Percentiles rank a stretch among this genome's conserved stretches.
Conservation (phyloP, 306 rosid genomes). For the Alnus rubra region DNA sequence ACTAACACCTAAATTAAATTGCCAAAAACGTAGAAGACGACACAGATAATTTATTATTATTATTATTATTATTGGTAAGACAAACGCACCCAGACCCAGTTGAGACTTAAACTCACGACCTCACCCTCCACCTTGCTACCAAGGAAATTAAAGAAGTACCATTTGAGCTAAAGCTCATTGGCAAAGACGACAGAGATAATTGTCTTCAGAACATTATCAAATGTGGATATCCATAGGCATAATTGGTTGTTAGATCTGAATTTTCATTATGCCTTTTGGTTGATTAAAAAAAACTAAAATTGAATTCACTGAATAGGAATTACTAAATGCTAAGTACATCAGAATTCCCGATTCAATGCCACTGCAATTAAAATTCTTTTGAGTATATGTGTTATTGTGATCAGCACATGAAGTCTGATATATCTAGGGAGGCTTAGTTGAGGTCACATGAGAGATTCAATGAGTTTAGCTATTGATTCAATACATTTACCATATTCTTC, state of each 20-base stretch:
- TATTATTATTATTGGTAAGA: too few species aligned
- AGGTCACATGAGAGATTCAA: background rate
- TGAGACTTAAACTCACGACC: too few species aligned
- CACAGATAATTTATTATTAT: background rate
- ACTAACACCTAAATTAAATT: background rate
- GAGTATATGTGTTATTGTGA: background rate
- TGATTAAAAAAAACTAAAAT: background rate
- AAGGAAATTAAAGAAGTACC: too few species aligned
- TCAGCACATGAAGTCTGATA: background rate
- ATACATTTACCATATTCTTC: background rate
- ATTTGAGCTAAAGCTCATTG: too few species aligned
- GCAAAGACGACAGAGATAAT: background rate
- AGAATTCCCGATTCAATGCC: background rate
- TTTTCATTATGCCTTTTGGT: background rate
- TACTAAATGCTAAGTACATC: background rate
- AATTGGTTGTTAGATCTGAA: background rate
- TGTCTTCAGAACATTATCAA: background rate
- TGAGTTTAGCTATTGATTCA: background rate
- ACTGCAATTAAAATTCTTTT: background rate
- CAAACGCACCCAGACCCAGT: too few species aligned
- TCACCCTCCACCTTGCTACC: too few species aligned
- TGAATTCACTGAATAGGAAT: background rate
- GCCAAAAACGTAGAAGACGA: background rate
- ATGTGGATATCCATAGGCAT: background rate
- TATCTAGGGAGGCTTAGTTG: background rate